Evolutionary conservation across 2,329 filamentous ascomycete genomes (phyloP), one percentile per base, ranked within the genome.

Genomic region (Colletotrichum sp.): DNA sequence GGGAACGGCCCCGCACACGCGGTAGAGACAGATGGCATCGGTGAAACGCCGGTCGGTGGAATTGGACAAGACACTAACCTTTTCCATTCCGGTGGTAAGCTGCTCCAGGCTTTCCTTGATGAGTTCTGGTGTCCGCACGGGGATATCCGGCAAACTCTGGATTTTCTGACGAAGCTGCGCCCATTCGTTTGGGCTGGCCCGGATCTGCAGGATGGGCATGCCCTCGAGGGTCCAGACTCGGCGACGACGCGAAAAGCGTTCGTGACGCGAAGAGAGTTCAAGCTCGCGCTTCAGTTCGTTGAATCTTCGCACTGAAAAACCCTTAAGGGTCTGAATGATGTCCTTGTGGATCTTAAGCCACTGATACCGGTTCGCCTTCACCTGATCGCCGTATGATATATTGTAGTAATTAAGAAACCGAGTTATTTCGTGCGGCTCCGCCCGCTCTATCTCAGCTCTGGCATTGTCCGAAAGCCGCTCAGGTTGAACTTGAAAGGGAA

Each of bases 1-100:
- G 18, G 10, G 28, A n/a, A 26, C 13, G n/a, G 1, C 0, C 0
- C 10, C 5, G 18, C 39, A 49, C 6, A 49, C 39, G 2, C 65
- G 49, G 28, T 57, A 52, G 8, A 49, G 65, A n/a, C 13, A 36
- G 30, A 68, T 68, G 30, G 16, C 30, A 18, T 36, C 28, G 28
- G 32, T 26, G 8, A 12, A 9, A 13, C 1, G 10, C 13, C 28
- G 16, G 7, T 16, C 8, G 39, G 8, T 30, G 13, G 10, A 15
- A 16, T 36, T n/a, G 21, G 24, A n/a, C 32, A 71, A 39, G 26
- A 73, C 21, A 3, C 15, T 21, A 7, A 28, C 21, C 34, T 36
- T 2, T 36, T 36, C 34, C 67, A 36, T 59, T 16, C 67, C 26
- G 2, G 16, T 3, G 5, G 5, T 44, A 44, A 44, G 16, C 36